Conservation (phyloP, 345 rosid genomes). For the Gossypium thurberi region DNA sequence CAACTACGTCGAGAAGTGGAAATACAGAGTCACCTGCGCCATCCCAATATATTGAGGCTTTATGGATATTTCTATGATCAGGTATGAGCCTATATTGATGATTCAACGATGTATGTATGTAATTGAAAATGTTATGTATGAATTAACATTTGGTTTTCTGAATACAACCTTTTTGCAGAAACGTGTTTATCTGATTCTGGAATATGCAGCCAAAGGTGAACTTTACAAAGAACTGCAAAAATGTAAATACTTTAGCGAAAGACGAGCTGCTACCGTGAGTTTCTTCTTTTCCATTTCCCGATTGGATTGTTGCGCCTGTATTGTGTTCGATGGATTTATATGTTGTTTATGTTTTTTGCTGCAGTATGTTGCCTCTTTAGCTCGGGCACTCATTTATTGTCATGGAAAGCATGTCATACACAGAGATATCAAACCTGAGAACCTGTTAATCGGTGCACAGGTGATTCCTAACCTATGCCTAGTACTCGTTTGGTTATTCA, state of each 20-base stretch:
- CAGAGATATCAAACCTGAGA: slow-evolving; percentile 97
- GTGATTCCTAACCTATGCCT: slow-evolving; percentile 24
- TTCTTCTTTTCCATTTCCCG: neutral
- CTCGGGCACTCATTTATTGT: slow-evolving; percentile 94
- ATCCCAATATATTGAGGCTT: slow-evolving; percentile 80
- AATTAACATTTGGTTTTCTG: neutral
- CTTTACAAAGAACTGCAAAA: slow-evolving; percentile 85
- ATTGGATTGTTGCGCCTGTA: neutral
- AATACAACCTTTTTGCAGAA: slow-evolving; percentile 40
- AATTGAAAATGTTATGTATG: slow-evolving; percentile 4
- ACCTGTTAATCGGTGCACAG: slow-evolving; percentile 79
- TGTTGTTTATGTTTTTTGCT: slow-evolving; percentile 9
- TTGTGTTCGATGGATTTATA: neutral
- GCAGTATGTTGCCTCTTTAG: slow-evolving; percentile 94
- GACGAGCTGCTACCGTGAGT: slow-evolving; percentile 88
- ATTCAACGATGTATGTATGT: neutral
- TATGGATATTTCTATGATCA: slow-evolving; percentile 98
- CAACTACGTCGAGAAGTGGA: slow-evolving; percentile 95
- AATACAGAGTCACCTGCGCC: slow-evolving; percentile 92
- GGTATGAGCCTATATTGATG: slow-evolving; percentile 28
- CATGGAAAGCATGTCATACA: slow-evolving; percentile 98
- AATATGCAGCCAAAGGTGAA: slow-evolving; percentile 89
- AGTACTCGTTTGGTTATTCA: neutral
- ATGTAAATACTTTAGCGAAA: slow-evolving; percentile 83
- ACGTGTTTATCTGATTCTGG: slow-evolving; percentile 75